These are phyloP conservation scores for Vaccinium myrtillus DNA, from an alignment of 148 eudicot species.

Conservation along the genomic window DNA sequence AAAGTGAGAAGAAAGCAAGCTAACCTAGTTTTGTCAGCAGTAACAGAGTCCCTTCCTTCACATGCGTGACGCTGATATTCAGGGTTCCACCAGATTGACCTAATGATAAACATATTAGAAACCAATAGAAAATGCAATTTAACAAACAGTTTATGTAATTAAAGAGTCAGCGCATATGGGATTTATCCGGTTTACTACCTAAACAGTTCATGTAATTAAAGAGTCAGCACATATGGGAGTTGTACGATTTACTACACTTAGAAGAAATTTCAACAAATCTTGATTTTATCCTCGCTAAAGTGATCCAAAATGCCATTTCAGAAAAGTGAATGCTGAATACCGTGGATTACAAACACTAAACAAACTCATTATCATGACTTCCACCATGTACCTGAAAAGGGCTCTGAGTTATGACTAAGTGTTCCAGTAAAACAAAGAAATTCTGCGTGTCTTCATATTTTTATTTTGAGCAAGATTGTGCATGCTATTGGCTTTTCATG, in stretches of 20 bases:
- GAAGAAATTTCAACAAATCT: neutral
- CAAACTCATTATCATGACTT: neutral
- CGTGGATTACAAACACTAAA: neutral
- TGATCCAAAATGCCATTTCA: conserved; percentile 1
- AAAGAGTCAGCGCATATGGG: neutral
- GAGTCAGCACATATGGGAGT: neutral
- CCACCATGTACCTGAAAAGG: neutral
- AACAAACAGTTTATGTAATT: neutral
- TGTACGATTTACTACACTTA: neutral
- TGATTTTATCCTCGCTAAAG: neutral
- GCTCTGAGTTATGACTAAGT: neutral
- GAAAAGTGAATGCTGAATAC: neutral
- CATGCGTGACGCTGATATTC: conserved; percentile 11
- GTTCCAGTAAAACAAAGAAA: neutral
- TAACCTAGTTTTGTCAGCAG: conserved; percentile 14
- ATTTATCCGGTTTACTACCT: neutral
- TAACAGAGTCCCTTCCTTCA: neutral
- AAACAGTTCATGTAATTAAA: neutral
- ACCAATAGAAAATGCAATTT: neutral
- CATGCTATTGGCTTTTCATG: neutral
- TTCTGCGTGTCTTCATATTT: neutral
- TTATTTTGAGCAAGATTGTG: neutral
- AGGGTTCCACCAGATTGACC: conserved; percentile 21
- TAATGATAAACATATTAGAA: conserved; percentile 1
- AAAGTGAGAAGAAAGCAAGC: conserved; percentile 4